Base-by-base conservation (phyloP, 2,329 filamentous ascomycete genomes). In the Botryotinia calthae region DNA sequence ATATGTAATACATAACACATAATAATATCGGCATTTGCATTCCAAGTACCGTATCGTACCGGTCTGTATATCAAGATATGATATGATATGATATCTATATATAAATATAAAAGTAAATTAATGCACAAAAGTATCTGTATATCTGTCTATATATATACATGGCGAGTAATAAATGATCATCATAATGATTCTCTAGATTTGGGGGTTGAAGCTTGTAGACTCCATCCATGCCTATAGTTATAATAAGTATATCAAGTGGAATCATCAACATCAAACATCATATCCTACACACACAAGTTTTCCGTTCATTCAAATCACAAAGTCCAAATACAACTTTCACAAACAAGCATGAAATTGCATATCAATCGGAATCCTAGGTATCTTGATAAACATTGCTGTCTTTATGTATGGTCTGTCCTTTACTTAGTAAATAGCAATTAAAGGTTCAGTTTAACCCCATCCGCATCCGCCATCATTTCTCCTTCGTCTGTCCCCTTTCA, bases 301-400 rank as follows among this genome's bases (percentile, higher is more conserved):
- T 16, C 25, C 1, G 0, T 51, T 54, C 48, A 14, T 2, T 7
- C 25, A 54, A 54, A 54, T 54, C 51, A 28, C 48, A 51, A n/a
- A 5, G 10, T 6, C 0, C 25, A 3, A 48, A 14, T 1, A 14
- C 48, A 12, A 51, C 25, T 6, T 51, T 14, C 10, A 14, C 48
- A 51, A 51, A n/a, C 46, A 51, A 51, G 10, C 22, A 25, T 12
- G 22, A 25, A 51, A 37, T 37, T 4, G 10, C 9, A 51, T 51
- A 4, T 9, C 22, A 51, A 12, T 22, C 6, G 22, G 28, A 6
- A 59, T 40, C 58, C 34, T n/a, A 40, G 42, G 48, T 28, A 44
- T 28, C 25, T 63, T 63, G 37, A n/a, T 63, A 66, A 66, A 51
- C 44, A 66, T 51, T 37, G 44, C 44, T 65, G 31, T 63, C 22